Evolutionary conservation across 306 rosid genomes (phyloP).

Genomic region (Senna siamea): DNA sequence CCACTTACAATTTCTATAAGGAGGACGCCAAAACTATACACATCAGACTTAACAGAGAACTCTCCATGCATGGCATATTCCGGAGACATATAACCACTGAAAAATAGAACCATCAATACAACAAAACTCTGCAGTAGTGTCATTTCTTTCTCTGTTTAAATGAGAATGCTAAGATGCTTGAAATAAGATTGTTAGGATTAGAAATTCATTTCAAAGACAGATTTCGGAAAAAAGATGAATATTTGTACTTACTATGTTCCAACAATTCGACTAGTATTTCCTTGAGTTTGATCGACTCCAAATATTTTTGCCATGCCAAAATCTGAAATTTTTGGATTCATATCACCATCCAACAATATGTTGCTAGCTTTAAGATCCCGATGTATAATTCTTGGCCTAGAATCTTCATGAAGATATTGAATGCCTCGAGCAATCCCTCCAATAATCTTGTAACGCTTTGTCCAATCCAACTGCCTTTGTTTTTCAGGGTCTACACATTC

Average conservation of each 20-base stretch:
- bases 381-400: slow-evolving; percentile 55
- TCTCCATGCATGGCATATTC: slow-evolving; percentile 38
- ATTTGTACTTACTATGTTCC: slow-evolving; percentile 58
- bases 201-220: neutral
- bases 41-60: slow-evolving; percentile 41
- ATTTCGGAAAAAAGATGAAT: neutral
- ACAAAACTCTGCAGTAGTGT: neutral
- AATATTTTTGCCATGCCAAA: slow-evolving; percentile 62
- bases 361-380: slow-evolving; percentile 66
- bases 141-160: neutral
- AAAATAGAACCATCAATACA: neutral
- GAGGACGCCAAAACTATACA: slow-evolving; percentile 46
- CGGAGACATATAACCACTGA: slow-evolving; percentile 40
- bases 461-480: slow-evolving; percentile 51
- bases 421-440: slow-evolving; percentile 56
- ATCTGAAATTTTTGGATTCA: slow-evolving; percentile 64
- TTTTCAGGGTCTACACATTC: slow-evolving; percentile 36
- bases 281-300: slow-evolving; percentile 44
- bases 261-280: slow-evolving; percentile 40
- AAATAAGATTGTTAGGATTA: too few species aligned
- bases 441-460: slow-evolving; percentile 41
- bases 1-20: slow-evolving; percentile 50
- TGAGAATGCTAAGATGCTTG: too few species aligned
- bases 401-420: slow-evolving; percentile 65
- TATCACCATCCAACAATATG: slow-evolving; percentile 45